Base-by-base conservation (phyloP, 2,329 filamentous ascomycete genomes). In the Blumeriella jaapii region DNA sequence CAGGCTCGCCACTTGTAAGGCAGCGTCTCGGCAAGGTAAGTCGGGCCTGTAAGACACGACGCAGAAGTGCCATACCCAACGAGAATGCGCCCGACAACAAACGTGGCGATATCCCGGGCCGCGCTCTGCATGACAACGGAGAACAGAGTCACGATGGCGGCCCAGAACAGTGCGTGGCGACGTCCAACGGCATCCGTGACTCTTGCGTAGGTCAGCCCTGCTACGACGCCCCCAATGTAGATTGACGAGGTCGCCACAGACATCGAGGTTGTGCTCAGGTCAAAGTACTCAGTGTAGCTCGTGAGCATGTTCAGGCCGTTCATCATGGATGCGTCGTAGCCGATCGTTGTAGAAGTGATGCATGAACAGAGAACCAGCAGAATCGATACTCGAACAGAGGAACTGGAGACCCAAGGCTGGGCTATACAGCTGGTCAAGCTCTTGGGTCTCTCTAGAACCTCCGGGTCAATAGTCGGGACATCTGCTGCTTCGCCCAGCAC, bases 231-330 rank as follows among this genome's bases (percentile, higher is more conserved):
- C 10, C 69, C 69, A 30, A 74, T 65, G 49, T 64, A 73, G 9
- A 67, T 61, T 1, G 67, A 65, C 0, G 68, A 64, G 3, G 68
- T 74, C 42, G 72, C 71, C 6, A 76, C 57, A 3, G 65, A 67
- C 0, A 60, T 64, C 0, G 68, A 71, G 0, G 64, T 61, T 1
- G 64, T 54, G 11, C 55, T 71, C 7, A 74, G 61, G 5, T 61
- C 44, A 53, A 75, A 74, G 49, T 74, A 74, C 25, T 69, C 59
- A 0, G 60, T 63, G 48, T 74, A 75, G 0, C 61, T 64, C 0
- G 69, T 68, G 8, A 75, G 52, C 38, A 75, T 73, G 38, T 72
- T 69, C 13, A 76, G 58, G 0, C 65, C 68, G 40, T 73, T 73
- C 55, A 47, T 43, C 44, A 47, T 45, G 5, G 44, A 45, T 4